These are phyloP conservation scores for Pseudocercospora crystallina DNA, from an alignment of 2,329 filamentous ascomycete species.

Conservation along the genomic window DNA sequence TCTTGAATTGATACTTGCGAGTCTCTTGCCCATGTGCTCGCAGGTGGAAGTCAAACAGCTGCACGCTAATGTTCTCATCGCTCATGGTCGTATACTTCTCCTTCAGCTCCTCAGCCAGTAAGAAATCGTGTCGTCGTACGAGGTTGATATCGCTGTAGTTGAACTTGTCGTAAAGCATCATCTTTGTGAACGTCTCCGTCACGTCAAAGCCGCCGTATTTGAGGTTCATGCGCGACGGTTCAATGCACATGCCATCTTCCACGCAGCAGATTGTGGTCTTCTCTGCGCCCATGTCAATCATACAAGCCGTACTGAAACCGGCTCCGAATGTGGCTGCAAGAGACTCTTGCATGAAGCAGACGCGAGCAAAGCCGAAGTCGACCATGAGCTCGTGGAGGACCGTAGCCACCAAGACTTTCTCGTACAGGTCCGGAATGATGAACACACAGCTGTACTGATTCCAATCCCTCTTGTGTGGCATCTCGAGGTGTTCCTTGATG, in stretches of 20 bases:
- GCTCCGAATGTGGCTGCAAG: slow-evolving; percentile 93
- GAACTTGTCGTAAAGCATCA: slow-evolving; percentile 96
- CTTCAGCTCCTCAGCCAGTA: slow-evolving; percentile 94
- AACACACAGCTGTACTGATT: slow-evolving; percentile 94
- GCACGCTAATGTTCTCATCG: slow-evolving; percentile 84
- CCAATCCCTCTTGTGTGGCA: slow-evolving; percentile 77
- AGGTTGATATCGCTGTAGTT: slow-evolving; percentile 95
- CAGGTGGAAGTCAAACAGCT: slow-evolving; percentile 86
- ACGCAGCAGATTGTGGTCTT: slow-evolving; percentile 98
- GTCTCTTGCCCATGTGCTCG: slow-evolving; percentile 86
- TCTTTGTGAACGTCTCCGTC: slow-evolving; percentile 91
- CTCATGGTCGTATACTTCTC: slow-evolving; percentile 89
- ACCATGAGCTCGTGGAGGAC: slow-evolving; percentile 81
- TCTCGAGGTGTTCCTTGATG: slow-evolving; percentile 77
- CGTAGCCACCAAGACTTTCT: slow-evolving; percentile 86
- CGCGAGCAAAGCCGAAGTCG: slow-evolving; percentile 83
- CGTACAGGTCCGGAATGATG: slow-evolving; percentile 93
- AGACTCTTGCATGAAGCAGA: slow-evolving; percentile 95
- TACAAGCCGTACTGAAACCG: slow-evolving; percentile 88
- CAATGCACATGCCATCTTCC: slow-evolving; percentile 90
- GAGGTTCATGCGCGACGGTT: slow-evolving; percentile 91
- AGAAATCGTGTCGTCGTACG: slow-evolving; percentile 82
- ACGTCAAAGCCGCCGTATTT: slow-evolving; percentile 93
- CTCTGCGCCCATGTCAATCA: slow-evolving; percentile 93
- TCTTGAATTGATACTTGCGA: slow-evolving; percentile 91